Evolutionary conservation across 75 land plant species (phyloP), one percentile per base, ranked within the genome.

Genomic region (Larix kaempferi): DNA sequence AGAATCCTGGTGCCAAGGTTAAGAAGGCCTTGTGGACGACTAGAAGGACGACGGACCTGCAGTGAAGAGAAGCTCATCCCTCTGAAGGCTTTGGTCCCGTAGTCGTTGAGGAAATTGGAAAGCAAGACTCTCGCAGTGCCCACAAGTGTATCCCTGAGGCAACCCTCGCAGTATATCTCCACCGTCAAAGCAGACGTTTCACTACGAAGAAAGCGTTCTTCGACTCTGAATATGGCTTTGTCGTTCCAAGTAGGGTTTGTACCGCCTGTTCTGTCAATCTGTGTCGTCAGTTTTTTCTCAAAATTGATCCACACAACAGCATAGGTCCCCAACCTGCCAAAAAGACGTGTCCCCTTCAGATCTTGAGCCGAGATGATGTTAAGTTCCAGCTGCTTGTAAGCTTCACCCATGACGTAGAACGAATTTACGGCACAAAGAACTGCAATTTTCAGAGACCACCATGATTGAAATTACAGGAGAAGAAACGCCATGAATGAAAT

Each of bases 161-260:
- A 76, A 15, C 78, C 71, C 26, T 56, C 56, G 26, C 84, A 64
- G 69, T 76, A 86, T 62, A 91, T 84, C 56, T 91, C 89, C 54
- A 91, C 62, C 78, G 73, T 86, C 37, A 91, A 63, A 11, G 87
- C 82, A 11, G 89, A 77, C 25, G 85, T 85, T 39, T 85, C 82
- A 29, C 58, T n/a, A 2, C 26, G 57, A 23, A 91, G 87, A 76
- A 80, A 81, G 25, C 64, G 64, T 17, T 78, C 84, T 49, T 83
- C 80, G 35, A 91, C 84, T 11, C 82, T 80, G 71, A 91, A 88
- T 4, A 82, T 79, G 71, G 87, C 71, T 74, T 87, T 89, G 77
- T 83, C 87, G 63, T 91, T 89, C 94, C 94, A 91, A 0, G 88
- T 82, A 3, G 94, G 94, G 80, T 87, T 88, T 39, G 65, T 62